A percentile compares a stretch with the other conserved stretches of the same genome.
These are phyloP conservation scores for Alternaria postmessia DNA, from an alignment of 2,329 filamentous ascomycete species.

Conservation along the genomic window DNA sequence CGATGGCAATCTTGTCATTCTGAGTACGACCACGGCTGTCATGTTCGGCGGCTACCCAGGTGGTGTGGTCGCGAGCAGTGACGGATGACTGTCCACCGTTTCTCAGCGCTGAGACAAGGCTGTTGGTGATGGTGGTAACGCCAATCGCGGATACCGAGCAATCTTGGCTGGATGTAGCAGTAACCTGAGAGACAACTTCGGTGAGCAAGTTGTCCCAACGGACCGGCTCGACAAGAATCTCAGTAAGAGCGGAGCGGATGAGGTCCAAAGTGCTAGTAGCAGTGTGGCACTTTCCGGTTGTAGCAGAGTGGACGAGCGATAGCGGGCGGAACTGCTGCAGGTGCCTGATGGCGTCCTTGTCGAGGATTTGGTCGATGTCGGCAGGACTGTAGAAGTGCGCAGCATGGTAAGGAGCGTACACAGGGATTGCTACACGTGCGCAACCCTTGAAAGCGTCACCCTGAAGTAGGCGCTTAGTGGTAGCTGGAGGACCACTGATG, in stretches of 20 bases:
- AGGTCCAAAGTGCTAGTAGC: conserved; percentile 58
- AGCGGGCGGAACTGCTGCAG: conserved; percentile 54
- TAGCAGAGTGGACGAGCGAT: conserved; percentile 57
- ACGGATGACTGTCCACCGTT: conserved; percentile 58
- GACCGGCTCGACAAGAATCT: conserved; percentile 58
- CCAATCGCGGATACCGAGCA: conserved; percentile 60
- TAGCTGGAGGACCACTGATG: conserved; percentile 65
- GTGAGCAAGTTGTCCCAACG: conserved; percentile 60
- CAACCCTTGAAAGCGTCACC: conserved; percentile 59
- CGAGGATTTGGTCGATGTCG: conserved; percentile 62
- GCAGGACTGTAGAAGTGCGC: conserved; percentile 61
- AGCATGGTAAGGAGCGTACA: conserved; percentile 68
- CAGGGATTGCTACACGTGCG: conserved; percentile 62
- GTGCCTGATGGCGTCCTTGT: conserved; percentile 49
- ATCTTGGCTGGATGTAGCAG: conserved; percentile 49
- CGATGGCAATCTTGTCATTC: conserved; percentile 80
- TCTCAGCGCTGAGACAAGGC: conserved; percentile 63
- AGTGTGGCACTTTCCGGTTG: conserved; percentile 56
- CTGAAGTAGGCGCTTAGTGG: conserved; percentile 61
- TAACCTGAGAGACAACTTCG: conserved; percentile 58
- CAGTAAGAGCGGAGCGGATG: conserved; percentile 52
- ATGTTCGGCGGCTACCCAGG: conserved; percentile 51
- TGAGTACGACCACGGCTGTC: conserved; percentile 55
- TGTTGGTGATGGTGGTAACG: conserved; percentile 63
- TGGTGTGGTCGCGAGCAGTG: conserved; percentile 54